Percentiles rank a stretch among this genome's conserved stretches.
These are phyloP conservation scores for Exophiala sp. DNA, from an alignment of 2,329 filamentous ascomycete genomes.

Conservation along the genomic window DNA sequence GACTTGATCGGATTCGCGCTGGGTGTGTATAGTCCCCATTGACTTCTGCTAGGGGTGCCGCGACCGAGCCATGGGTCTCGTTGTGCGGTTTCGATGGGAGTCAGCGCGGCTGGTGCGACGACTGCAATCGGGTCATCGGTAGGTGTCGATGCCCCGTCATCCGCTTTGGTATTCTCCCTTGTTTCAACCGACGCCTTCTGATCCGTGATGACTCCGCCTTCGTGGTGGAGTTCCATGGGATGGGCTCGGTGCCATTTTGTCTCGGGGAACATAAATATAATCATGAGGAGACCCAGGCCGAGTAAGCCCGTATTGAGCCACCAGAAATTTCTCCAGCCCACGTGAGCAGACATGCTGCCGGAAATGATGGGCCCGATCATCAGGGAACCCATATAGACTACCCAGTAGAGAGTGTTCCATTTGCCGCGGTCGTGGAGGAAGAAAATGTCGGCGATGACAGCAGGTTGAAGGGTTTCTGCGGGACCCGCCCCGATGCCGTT, in stretches of 20 bases:
- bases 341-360: conserved; percentile 54
- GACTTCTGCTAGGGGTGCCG: conserved; percentile 49
- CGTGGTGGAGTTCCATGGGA: conserved; percentile 3
- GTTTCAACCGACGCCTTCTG: neutral
- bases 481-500: conserved; percentile 60
- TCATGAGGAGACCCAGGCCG: neutral
- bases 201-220: neutral
- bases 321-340: conserved; percentile 56
- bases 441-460: conserved; percentile 59
- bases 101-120: neutral
- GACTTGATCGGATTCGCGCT: conserved; percentile 41
- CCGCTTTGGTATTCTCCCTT: neutral
- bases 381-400: conserved; percentile 56
- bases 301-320: conserved; percentile 41
- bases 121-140: neutral
- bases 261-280: conserved; percentile 12
- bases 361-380: conserved; percentile 57
- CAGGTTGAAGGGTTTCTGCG: conserved; percentile 56
- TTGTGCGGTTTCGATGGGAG: conserved; percentile 32
- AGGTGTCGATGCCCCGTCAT: neutral
- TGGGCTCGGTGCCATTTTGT: conserved; percentile 14
- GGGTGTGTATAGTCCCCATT: conserved; percentile 51
- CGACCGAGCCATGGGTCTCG: conserved; percentile 51
- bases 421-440: conserved; percentile 61
- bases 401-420: conserved; percentile 58